Conservation (phyloP, 495 filamentous ascomycete species). For the Jackrogersella multiformis region DNA sequence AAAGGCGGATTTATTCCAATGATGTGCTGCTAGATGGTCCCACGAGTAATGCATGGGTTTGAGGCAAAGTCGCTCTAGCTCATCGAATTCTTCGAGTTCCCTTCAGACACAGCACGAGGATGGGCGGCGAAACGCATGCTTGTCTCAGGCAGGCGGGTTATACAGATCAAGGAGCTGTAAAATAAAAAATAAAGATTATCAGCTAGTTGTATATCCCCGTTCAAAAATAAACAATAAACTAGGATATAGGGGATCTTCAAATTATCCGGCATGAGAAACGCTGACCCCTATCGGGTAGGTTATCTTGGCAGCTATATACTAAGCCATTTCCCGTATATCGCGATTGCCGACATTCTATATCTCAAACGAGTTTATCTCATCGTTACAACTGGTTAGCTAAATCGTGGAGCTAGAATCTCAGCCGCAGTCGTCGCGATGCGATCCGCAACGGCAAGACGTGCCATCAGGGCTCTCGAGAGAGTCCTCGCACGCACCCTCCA, state of each 20-base stretch:
- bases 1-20: background rate
- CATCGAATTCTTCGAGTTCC: too few relatives aligned
- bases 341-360: background rate
- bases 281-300: background rate
- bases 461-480: conserved; percentile 20
- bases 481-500: background rate
- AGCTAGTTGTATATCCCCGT: conserved; percentile 6
- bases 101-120: conserved; percentile 14
- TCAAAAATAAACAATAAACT: background rate
- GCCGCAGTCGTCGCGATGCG: conserved; percentile 8
- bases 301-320: conserved; percentile 4
- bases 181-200: background rate
- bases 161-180: background rate
- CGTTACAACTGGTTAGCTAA: background rate
- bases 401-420: background rate
- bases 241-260: background rate
- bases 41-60: background rate
- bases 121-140: background rate
- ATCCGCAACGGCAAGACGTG: conserved; percentile 11
- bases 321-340: background rate
- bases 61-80: background rate
- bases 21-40: background rate
- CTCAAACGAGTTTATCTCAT: background rate
- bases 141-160: background rate
- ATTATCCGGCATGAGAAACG: background rate